These are phyloP conservation scores for Colletotrichum australisinense DNA, from an alignment of 2,329 filamentous ascomycete genomes.

Conservation along the genomic window DNA sequence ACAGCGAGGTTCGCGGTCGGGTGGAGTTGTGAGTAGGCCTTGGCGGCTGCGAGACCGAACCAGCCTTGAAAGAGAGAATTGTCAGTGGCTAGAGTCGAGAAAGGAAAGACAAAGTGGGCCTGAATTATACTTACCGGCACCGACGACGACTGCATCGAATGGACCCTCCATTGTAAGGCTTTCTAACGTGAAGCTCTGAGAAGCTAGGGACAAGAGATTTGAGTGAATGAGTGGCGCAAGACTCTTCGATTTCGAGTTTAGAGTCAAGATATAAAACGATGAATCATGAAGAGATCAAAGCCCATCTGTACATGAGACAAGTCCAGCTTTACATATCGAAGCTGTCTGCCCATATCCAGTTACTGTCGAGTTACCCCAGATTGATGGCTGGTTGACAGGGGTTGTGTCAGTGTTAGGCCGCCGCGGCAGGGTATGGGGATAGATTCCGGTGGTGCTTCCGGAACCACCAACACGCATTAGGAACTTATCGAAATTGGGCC, in stretches of 20 bases:
- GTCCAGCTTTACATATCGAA: not conserved
- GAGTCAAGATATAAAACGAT: not conserved
- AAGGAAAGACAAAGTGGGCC: not conserved
- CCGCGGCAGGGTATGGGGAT: not conserved
- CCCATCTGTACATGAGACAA: not conserved
- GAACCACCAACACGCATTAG: not conserved
- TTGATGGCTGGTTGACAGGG: not conserved
- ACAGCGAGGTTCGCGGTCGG: conserved; percentile 58
- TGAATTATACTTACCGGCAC: not conserved
- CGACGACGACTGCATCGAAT: not conserved
- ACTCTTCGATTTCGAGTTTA: not conserved
- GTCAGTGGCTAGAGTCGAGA: not conserved
- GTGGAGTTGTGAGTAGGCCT: conserved; percentile 62
- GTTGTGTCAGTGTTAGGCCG: not conserved
- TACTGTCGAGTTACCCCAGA: not conserved
- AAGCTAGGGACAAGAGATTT: not conserved
- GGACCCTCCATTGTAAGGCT: not conserved
- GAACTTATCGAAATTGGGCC: not conserved
- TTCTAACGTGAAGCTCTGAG: not conserved
- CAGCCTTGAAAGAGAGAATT: conserved; percentile 48
- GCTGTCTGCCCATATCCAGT: not conserved
- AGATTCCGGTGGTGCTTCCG: not conserved
- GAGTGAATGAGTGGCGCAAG: not conserved
- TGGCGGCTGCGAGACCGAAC: conserved; percentile 63
- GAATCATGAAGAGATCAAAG: not conserved